Conservation (phyloP, 371 early-diverging fungal genomes). For the Mortierella sp. region DNA sequence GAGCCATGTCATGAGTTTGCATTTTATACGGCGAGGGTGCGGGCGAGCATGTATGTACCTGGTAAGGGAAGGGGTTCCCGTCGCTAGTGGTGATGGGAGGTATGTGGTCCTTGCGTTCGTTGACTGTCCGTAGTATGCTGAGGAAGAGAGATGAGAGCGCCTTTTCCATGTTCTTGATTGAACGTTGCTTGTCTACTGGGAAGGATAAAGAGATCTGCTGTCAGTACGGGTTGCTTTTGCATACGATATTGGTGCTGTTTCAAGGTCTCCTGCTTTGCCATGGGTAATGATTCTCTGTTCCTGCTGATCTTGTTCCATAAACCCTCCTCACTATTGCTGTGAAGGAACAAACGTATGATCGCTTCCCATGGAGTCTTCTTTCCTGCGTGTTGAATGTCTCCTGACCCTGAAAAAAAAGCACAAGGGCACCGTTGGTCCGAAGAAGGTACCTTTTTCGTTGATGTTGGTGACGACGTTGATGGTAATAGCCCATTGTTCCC, state of each 20-base stretch:
- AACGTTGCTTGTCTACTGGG: slow-evolving; percentile 54
- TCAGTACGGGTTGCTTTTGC: neutral
- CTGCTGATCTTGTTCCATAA: too few species aligned
- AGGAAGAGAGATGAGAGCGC: slow-evolving; percentile 68
- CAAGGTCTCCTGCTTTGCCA: neutral
- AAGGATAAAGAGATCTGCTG: neutral
- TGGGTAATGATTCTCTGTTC: too few species aligned
- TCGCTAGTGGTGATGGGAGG: slow-evolving; percentile 89
- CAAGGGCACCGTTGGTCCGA: neutral
- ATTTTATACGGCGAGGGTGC: too few species aligned
- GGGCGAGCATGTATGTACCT: slow-evolving; percentile 58
- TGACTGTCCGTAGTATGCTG: slow-evolving; percentile 77
- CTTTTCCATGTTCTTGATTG: slow-evolving; percentile 60
- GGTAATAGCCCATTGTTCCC: slow-evolving; percentile 91
- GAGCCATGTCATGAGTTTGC: too few species aligned
- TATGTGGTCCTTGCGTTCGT: slow-evolving; percentile 90
- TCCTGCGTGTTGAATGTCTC: neutral
- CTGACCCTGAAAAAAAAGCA: neutral
- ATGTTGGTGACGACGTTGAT: slow-evolving; percentile 70
- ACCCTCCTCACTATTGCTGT: too few species aligned
- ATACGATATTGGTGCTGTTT: too few species aligned
- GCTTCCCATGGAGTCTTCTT: too few species aligned
- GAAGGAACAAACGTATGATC: too few species aligned
- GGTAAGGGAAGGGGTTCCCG: slow-evolving; percentile 90
- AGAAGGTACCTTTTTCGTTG: slow-evolving; percentile 73